Base-by-base conservation (phyloP, 129 eudicot species). In the Lactuca sativa region DNA sequence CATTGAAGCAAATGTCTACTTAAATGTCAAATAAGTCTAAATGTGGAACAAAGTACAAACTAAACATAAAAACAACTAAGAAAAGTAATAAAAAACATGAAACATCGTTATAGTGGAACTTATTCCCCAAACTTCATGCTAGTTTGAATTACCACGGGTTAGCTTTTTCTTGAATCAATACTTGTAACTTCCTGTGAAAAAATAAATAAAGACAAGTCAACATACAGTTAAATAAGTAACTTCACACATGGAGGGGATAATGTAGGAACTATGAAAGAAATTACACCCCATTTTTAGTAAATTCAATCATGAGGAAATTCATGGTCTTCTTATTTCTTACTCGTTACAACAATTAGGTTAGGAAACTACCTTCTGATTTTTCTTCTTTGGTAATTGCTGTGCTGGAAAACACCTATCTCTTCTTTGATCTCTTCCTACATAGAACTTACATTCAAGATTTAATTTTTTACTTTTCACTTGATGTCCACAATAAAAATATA, bases 331-430 rank as follows among this genome's bases (percentile, higher is more conserved):
- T 56, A 77, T 72, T 59, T 83, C 96, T 74, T 82, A 83, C 13
- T 73, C 64, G 30, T 78, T 62, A 73, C 66, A 58, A 21, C 72
- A 76, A 60, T 78, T 90, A 3, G 79, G 51, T 70, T 82, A 81
- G 12, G 96, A 83, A 53, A 77, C 70, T 66, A 69, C 77, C 77
- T 79, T 86, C 79, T 67, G 58, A 67, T 83, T 84, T 75, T 81
- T 89, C 79, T 83, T 89, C 76, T 88, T 86, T 57, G 88, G 43
- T 2, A 71, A 8, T 62, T 70, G 79, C 65, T 86, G 87, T 74
- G 95, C 96, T 16, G 98, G 96, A 80, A 63, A 88, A 21, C 73
- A 77, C 59, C 64, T 89, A 78, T 75, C 82, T 81, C 79, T 86
- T 92, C 81, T 70, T 89, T 37, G 88, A 74, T 66, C 81, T 68